A percentile compares a stretch with the other conserved stretches of the same genome.
These are phyloP conservation scores for Exsudoporus frostii DNA, from an alignment of 768 basidiomycete genomes.

Conservation along the genomic window DNA sequence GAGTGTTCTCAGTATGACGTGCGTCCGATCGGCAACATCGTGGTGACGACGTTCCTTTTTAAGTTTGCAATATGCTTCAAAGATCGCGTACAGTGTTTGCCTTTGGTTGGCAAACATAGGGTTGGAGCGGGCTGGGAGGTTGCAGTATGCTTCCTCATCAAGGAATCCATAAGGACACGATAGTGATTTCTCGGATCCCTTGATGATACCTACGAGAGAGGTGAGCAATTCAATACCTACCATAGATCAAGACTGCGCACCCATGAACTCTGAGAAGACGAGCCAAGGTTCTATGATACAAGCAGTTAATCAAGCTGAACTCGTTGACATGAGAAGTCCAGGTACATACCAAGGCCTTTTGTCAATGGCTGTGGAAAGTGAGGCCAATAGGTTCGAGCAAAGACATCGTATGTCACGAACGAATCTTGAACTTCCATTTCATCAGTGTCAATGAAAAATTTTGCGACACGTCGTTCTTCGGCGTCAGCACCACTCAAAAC, in stretches of 20 bases:
- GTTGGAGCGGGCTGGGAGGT: conserved; percentile 50
- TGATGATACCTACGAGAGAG: conserved; percentile 47
- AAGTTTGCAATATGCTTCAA: conserved; percentile 45
- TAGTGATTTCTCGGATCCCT: conserved; percentile 60
- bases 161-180: conserved; percentile 37
- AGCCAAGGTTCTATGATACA: conserved; percentile 49
- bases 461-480: conserved; percentile 1
- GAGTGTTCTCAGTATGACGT: conserved; percentile 42
- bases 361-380: conserved; percentile 50
- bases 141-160: conserved; percentile 41
- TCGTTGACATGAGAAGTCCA: not conserved
- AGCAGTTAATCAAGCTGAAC: not conserved
- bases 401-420: conserved; percentile 45
- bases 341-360: conserved; percentile 48
- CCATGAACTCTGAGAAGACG: conserved; percentile 65
- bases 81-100: conserved; percentile 49
- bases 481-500: conserved; percentile 7
- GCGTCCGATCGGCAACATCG: conserved; percentile 66
- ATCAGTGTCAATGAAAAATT: conserved; percentile 12
- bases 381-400: conserved; percentile 55
- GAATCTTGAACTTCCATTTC: conserved; percentile 19
- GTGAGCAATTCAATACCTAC: not conserved
- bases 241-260: conserved; percentile 30
- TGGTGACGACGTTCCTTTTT: conserved; percentile 43
- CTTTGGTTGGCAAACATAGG: conserved; percentile 53